Conservation (phyloP, 2,329 filamentous ascomycete species). For the Cordyceps pruinosa region DNA sequence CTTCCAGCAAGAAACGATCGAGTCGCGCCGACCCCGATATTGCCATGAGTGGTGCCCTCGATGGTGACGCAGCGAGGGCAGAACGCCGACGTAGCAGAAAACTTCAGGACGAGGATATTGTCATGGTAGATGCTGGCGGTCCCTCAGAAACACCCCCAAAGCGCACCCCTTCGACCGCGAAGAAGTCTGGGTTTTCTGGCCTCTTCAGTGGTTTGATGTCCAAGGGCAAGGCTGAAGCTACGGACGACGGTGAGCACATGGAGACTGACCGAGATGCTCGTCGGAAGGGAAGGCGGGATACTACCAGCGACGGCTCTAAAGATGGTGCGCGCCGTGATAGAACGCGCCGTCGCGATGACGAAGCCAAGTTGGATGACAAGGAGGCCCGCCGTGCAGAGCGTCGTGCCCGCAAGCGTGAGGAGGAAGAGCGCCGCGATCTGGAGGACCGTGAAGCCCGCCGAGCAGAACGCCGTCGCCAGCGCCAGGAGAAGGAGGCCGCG, state of each 20-base stretch:
- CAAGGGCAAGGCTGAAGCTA: constrained; percentile 40
- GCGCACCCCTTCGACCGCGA: constrained; percentile 32
- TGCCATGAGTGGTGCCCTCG: constrained; percentile 38
- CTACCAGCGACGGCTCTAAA: constrained; percentile 47
- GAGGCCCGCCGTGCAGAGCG: constrained; percentile 51
- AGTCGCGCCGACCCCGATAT: constrained; percentile 44
- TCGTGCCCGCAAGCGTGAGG: constrained; percentile 42
- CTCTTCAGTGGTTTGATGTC: constrained; percentile 56
- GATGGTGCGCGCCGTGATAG: constrained; percentile 38
- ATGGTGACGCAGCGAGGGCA: constrained; percentile 31
- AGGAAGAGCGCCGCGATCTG: constrained; percentile 40
- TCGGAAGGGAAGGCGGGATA: constrained; percentile 51
- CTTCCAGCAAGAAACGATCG: constrained; percentile 34
- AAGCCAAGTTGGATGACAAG: constrained; percentile 42
- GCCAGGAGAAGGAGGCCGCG: constrained; percentile 42
- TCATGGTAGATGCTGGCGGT: constrained; percentile 30
- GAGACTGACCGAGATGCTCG: constrained; percentile 56
- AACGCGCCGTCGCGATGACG: constrained; percentile 16
- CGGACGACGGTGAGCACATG: constrained; percentile 40
- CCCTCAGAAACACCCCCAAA: constrained; percentile 28
- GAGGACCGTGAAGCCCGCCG: constrained; percentile 44
- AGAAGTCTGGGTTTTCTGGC: constrained; percentile 49
- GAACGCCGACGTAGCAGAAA: constrained; percentile 29
- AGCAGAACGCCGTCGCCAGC: constrained; percentile 42
- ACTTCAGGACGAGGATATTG: constrained; percentile 32